phyloP scores from a whole-genome alignment of 2,329 filamentous ascomycete species.

The Pyricularia sp. region DNA sequence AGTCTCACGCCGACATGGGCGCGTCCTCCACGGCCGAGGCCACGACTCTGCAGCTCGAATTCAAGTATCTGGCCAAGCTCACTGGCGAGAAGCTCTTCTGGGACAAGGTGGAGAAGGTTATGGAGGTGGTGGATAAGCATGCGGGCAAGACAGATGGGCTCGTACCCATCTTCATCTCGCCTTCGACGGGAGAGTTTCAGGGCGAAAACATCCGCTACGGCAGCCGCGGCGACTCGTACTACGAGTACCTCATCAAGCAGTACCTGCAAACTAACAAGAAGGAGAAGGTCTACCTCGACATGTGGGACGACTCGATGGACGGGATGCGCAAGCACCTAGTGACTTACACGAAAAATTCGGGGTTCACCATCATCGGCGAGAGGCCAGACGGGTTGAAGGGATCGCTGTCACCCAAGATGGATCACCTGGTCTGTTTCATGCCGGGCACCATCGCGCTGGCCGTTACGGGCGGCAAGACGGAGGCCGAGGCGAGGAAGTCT shows the following conservation, averaged over 20 bases:
- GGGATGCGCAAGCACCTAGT: conserved; percentile 87
- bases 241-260: conserved; percentile 98
- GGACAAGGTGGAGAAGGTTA: conserved; percentile 83
- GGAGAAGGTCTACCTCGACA: conserved; percentile 74
- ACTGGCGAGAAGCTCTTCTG: conserved; percentile 89
- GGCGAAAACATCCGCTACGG: conserved; percentile 82
- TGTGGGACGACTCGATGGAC: conserved; percentile 79
- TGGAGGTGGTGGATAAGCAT: conserved; percentile 68
- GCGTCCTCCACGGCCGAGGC: conserved; percentile 91
- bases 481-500: conserved; percentile 60
- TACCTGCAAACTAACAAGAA: conserved; percentile 85
- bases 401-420: conserved; percentile 77
- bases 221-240: conserved; percentile 92
- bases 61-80: conserved; percentile 91
- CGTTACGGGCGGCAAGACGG: conserved; percentile 64
- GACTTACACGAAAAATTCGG: conserved; percentile 68
- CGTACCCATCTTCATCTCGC: conserved; percentile 81
- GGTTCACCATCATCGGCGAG: conserved; percentile 84
- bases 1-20: conserved; percentile 72
- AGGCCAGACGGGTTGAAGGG: conserved; percentile 58
- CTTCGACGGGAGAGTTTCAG: conserved; percentile 64
- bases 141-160: conserved; percentile 77
- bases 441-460: conserved; percentile 88
- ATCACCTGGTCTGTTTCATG: conserved; percentile 95
- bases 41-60: conserved; percentile 82